Base-by-base conservation (phyloP, 1,139 yeast genomes). In the Blastobotrys arbuscula region DNA sequence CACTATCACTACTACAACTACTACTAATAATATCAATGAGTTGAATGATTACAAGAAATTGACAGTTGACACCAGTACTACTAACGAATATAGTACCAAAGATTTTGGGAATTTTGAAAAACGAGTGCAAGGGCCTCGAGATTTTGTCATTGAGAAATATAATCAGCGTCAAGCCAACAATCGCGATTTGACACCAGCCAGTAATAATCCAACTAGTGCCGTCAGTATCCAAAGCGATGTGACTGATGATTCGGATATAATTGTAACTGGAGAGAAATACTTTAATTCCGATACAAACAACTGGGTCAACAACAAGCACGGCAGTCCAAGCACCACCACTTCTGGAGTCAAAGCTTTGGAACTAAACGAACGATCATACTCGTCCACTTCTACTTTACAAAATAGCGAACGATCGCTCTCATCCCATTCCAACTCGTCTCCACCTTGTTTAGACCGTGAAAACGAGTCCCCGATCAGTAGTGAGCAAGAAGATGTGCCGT, bases 401-500 rank as follows among this genome's bases (percentile, higher is more conserved):
- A 30, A 33, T 38, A 41, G 45, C 15, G 49, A 47, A 34, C 44
- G 50, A 24, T 41, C 49, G 3, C 51, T 38, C n/a, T 47, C 49
- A 7, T 42, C 46, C 1, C 35, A 21, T 18, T 45, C 50, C 10
- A 46, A 51, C 24, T 26, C 49, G 4, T 53, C 57, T 3, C 56
- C 56, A n/a, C 55, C 57, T 3, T 50, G 43, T 23, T 35, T 54
- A 35, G 50, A 48, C 28, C 40, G 39, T n/a, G 56, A 50, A 15
- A 53, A 50, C n/a, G 59, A 53, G 9, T 55, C 59, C 15, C 58
- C 59, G 10, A 49, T 47, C 15, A 50, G 57, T 5, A 50, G 57
- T 5, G 60, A 57, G 42, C 53, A 50, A 23, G 52, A 50, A 7
- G 59, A 54, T 40, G 35, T 34, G 10, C 45, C 45, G 10, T 31